Conservation (phyloP, 2,329 filamentous ascomycete species). For the Acrocalymma vagum region DNA sequence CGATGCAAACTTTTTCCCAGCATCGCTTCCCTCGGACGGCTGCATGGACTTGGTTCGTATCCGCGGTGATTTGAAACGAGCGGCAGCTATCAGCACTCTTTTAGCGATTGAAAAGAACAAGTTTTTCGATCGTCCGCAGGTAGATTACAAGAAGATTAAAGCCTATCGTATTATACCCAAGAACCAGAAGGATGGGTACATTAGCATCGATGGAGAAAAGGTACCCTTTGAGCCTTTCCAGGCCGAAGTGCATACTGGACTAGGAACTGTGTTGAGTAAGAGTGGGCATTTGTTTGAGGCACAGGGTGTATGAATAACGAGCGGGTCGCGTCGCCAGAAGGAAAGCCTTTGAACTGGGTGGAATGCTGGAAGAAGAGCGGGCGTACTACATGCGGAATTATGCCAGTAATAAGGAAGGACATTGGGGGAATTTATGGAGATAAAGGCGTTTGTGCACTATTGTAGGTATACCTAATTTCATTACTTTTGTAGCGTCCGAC, state of each 20-base stretch:
- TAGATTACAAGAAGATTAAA: constrained; percentile 84
- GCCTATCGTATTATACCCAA: constrained; percentile 86
- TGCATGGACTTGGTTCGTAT: constrained; percentile 85
- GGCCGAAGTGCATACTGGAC: constrained; percentile 81
- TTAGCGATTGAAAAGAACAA: constrained; percentile 74
- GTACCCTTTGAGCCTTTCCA: constrained; percentile 91
- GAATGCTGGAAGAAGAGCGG: no score
- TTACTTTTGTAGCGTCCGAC: no score
- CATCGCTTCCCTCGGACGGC: constrained; percentile 83
- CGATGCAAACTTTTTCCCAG: constrained; percentile 86
- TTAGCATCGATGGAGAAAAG: constrained; percentile 92
- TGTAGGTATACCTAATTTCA: no score
- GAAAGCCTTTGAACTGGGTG: background rate
- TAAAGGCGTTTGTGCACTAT: no score
- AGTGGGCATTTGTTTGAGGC: constrained; percentile 75
- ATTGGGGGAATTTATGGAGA: no score
- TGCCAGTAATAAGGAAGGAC: no score
- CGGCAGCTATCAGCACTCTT: constrained; percentile 74
- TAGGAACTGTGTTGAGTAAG: constrained; percentile 87
- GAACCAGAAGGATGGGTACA: constrained; percentile 71
- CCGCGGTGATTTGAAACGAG: constrained; percentile 75
- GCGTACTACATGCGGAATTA: no score
- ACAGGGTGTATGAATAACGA: constrained; percentile 33
- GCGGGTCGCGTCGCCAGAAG: no score
- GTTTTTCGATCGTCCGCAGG: constrained; percentile 81